A percentile compares a stretch with the other conserved stretches of the same genome.
Conservation (phyloP, 2,329 filamentous ascomycete species). For the Atkinsonella texensis region DNA sequence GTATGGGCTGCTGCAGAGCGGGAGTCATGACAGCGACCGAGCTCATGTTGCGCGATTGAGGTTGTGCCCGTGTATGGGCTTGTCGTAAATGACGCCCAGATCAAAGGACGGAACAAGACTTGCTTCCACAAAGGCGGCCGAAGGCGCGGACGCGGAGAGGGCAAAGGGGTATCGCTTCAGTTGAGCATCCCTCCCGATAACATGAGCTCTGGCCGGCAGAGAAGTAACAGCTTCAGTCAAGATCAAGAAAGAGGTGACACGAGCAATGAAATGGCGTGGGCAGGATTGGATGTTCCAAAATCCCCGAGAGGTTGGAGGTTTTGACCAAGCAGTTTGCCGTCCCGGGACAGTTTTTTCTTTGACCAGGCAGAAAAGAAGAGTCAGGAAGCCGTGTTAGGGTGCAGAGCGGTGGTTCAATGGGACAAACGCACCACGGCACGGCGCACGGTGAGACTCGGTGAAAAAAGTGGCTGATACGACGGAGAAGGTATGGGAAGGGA, state of each 20-base stretch:
- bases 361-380: neutral
- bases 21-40: constrained; percentile 5
- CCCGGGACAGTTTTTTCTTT: neutral
- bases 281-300: neutral
- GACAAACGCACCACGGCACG: neutral
- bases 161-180: neutral
- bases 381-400: neutral
- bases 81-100: neutral
- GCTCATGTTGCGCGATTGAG: constrained; percentile 2
- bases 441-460: neutral
- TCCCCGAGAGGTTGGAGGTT: neutral
- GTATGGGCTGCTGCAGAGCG: neutral
- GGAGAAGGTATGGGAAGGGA: neutral
- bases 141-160: neutral
- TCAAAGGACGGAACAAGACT: neutral
- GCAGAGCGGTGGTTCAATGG: neutral
- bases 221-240: neutral
- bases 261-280: neutral
- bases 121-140: neutral
- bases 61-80: neutral
- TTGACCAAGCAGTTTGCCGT: neutral
- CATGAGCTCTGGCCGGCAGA: constrained; percentile 8
- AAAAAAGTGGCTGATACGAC: neutral
- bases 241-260: neutral
- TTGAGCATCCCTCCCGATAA: constrained; percentile 1